These are phyloP conservation scores for Metarhizium anisopliae DNA, from an alignment of 2,329 filamentous ascomycete species.

Conservation along the genomic window DNA sequence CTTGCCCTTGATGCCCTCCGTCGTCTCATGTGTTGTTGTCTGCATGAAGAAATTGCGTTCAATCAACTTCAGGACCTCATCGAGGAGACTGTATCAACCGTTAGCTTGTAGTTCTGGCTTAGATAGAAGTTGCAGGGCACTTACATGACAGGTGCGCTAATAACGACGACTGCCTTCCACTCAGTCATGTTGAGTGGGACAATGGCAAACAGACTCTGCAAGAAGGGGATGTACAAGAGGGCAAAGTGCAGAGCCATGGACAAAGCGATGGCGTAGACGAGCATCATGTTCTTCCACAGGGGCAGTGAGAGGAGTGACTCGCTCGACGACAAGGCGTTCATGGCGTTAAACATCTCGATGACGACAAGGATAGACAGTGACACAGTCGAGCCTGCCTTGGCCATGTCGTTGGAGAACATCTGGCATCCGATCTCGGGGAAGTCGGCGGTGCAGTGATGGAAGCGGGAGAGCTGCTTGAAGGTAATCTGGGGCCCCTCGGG, in stretches of 20 bases:
- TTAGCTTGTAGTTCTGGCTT: conserved; percentile 12
- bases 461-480: conserved; percentile 83
- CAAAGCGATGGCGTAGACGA: conserved; percentile 86
- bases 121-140: conserved; percentile 24
- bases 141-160: conserved; percentile 90
- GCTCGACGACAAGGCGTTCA: conserved; percentile 93
- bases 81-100: conserved; percentile 52
- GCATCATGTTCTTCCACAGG: conserved; percentile 97
- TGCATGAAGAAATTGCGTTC: conserved; percentile 61
- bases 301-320: conserved; percentile 90
- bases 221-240: conserved; percentile 81
- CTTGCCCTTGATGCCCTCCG: conserved; percentile 36
- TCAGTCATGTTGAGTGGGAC: conserved; percentile 76
- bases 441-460: conserved; percentile 81
- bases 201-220: conserved; percentile 86
- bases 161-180: conserved; percentile 83
- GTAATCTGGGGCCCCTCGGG: conserved; percentile 79
- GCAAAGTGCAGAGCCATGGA: conserved; percentile 95
- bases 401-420: conserved; percentile 82
- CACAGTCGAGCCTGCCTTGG: conserved; percentile 85
- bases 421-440: conserved; percentile 86
- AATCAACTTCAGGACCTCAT: conserved; percentile 72
- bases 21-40: conserved; percentile 29
- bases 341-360: conserved; percentile 98
- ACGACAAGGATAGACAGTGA: conserved; percentile 88